phyloP scores from a whole-genome alignment of 1,284 basidiomycete genomes.

The Moniliella sp. region DNA sequence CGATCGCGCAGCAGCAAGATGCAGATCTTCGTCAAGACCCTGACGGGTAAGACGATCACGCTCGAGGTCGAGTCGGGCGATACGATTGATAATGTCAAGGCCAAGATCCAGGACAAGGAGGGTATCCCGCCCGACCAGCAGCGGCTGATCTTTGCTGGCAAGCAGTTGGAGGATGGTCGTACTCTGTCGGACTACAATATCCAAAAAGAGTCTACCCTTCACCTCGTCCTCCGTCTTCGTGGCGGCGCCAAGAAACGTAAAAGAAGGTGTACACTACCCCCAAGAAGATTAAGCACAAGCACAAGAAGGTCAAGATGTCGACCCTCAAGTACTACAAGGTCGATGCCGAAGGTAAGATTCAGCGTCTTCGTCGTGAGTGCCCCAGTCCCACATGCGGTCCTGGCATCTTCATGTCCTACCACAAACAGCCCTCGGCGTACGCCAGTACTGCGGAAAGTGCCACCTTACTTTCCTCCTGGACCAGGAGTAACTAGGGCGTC shows the following conservation, averaged over 20 bases:
- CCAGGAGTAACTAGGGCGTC: too few relatives aligned
- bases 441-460: slow-evolving; percentile 31
- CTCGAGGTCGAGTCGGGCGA: slow-evolving; percentile 35
- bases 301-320: slow-evolving; percentile 96
- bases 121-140: slow-evolving; percentile 85
- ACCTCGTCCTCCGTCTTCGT: slow-evolving; percentile 30
- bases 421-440: slow-evolving; percentile 17
- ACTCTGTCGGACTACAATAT: slow-evolving; percentile 46
- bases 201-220: slow-evolving; percentile 45
- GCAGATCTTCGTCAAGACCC: slow-evolving; percentile 32
- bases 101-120: slow-evolving; percentile 42
- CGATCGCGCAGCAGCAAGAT: too few relatives aligned
- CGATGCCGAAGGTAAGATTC: slow-evolving; percentile 96
- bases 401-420: slow-evolving; percentile 33
- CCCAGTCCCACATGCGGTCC: slow-evolving; percentile 38
- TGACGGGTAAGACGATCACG: slow-evolving; percentile 35
- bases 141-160: slow-evolving; percentile 90
- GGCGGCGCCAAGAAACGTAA: too few relatives aligned
- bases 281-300: too few relatives aligned
- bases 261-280: too few relatives aligned
- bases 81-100: slow-evolving; percentile 34
- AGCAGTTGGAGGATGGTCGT: slow-evolving; percentile 52
- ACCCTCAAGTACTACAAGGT: slow-evolving; percentile 99
- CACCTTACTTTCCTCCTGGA: slow-evolving; percentile 34
- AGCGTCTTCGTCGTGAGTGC: slow-evolving; percentile 92